Evolutionary conservation across 2,329 filamentous ascomycete genomes (phyloP).

Genomic region (Lasiodiplodia hormozganensis): DNA sequence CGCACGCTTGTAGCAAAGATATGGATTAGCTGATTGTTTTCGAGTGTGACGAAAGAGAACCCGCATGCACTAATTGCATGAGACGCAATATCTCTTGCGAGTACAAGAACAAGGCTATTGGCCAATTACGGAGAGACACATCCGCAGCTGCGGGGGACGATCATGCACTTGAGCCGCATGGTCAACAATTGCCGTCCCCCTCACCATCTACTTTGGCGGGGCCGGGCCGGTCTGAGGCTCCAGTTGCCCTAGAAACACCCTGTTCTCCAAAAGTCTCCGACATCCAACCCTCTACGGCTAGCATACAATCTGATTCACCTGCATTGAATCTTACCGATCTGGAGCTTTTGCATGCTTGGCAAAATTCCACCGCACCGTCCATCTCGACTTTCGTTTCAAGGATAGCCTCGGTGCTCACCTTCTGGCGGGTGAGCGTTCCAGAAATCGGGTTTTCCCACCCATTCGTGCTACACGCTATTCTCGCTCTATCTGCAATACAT

Average conservation of each 20-base stretch:
- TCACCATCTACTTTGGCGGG: neutral
- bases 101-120: neutral
- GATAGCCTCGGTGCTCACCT: slow-evolving; percentile 1
- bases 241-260: neutral
- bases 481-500: neutral
- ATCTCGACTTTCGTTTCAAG: slow-evolving; percentile 28
- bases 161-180: neutral
- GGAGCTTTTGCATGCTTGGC: slow-evolving; percentile 4
- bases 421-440: neutral
- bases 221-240: neutral
- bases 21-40: neutral
- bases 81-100: slow-evolving; percentile 39
- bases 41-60: slow-evolving; percentile 41
- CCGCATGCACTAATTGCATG: slow-evolving; percentile 40
- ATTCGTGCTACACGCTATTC: neutral
- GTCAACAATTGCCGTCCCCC: neutral
- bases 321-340: slow-evolving; percentile 7
- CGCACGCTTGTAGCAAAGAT: neutral
- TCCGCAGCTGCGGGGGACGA: slow-evolving; percentile 34
- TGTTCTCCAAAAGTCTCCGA: no score
- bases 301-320: neutral
- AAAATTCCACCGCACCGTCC: neutral
- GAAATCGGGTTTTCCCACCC: slow-evolving; percentile 12
- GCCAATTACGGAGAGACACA: neutral
- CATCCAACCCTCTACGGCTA: neutral